phyloP scores from a whole-genome alignment of 164 flowering plant species.

The Warburgia ugandensis region DNA sequence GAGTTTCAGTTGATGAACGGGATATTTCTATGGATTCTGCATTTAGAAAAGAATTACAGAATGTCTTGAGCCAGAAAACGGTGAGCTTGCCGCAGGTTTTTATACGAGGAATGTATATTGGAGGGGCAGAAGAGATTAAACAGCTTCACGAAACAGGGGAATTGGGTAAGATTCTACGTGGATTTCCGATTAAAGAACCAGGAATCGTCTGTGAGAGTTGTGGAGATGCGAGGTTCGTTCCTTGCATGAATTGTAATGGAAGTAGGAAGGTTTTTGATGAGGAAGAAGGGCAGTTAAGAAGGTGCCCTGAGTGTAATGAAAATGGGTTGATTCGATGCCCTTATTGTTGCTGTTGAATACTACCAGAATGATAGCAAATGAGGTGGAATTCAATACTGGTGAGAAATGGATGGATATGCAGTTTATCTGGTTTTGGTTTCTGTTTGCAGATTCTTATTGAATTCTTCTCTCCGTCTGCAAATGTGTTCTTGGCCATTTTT shows the following conservation, averaged over 20 bases:
- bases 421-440: background rate
- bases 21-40: conserved; percentile 86
- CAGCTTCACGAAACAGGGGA: conserved; percentile 72
- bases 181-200: conserved; percentile 38
- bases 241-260: conserved; percentile 70
- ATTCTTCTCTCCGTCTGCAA: conserved; percentile 2
- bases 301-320: conserved; percentile 79
- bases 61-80: conserved; percentile 35
- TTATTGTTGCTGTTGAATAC: conserved; percentile 42
- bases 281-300: conserved; percentile 40
- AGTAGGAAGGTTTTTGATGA: conserved; percentile 74
- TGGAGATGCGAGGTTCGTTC: conserved; percentile 85
- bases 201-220: conserved; percentile 53
- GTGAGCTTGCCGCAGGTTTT: conserved; percentile 73
- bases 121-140: conserved; percentile 77
- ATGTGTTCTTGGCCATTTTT: background rate
- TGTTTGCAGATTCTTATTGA: conserved; percentile 4
- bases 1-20: conserved; percentile 75
- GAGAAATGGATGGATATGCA: too few relatives aligned
- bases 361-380: background rate
- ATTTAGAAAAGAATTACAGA: conserved; percentile 56
- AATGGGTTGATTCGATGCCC: conserved; percentile 88
- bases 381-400: background rate
- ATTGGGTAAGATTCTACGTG: conserved; percentile 52
- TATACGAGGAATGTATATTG: conserved; percentile 56